Evolutionary conservation across 2,329 filamentous ascomycete genomes (phyloP), one percentile per base, ranked within the genome.

Genomic region (Nemania sp.): DNA sequence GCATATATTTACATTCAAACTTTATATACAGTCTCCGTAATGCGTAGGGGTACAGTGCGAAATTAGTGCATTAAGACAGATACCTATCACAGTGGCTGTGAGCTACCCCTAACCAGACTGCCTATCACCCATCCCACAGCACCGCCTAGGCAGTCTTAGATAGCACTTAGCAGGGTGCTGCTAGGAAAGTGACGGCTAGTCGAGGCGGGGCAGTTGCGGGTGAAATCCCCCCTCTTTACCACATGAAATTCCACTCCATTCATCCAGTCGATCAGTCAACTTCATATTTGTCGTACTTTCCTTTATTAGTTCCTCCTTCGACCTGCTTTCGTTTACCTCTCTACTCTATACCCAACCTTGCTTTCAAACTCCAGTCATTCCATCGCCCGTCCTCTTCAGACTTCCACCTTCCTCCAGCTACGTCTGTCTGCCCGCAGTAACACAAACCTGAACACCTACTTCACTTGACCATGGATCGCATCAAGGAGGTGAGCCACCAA

Each of bases 401-500:
- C 27, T 59, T 55, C 52, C 54, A 20, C 62, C 54, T 35, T 11
- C 29, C 29, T 26, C 77, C 75, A 74, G 61, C 60, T n/a, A n/a
- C n/a, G n/a, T 69, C 68, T 71, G 75, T 72, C 73, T 73, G 74
- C 77, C 77, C 74, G 74, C 71, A 72, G 74, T 58, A 71, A 71
- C 66, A 61, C 51, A 59, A 64, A 72, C 70, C 66, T 51, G 6
- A 62, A 66, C 72, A 68, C 57, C 43, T 55, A 60, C 66, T 11
- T 58, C 64, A 68, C 49, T 53, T 56, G 80, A 87, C 79, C 79
- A 95, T 95, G 93, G 93, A 96, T 83, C 92, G 91, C 83, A 94
- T 96, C 82, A 94, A 93, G 90, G 91, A 94, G 88, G 92, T 94
- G 83, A 86, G 91, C 67, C 87, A 32, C 68, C 64, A 61, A 54